Conservation (phyloP, 306 rosid genomes). For the Vachellia pachyceras region DNA sequence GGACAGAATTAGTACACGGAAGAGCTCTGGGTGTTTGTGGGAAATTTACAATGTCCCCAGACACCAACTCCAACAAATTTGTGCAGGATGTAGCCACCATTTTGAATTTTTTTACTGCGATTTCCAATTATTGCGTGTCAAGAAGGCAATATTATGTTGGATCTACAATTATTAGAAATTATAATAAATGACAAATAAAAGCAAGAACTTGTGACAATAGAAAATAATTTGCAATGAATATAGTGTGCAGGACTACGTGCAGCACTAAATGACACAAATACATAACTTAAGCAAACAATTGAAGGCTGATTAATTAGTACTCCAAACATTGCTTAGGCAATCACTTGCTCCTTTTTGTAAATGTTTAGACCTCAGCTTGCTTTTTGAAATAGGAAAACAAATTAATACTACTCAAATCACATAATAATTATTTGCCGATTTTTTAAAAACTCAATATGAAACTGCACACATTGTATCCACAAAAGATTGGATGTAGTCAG, state of each 20-base stretch:
- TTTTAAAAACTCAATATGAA: too few species aligned
- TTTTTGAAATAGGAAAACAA: constrained; percentile 14
- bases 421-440: background rate
- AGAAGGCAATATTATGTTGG: constrained; percentile 13
- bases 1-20: constrained; percentile 64
- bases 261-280: constrained; percentile 15
- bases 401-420: background rate
- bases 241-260: constrained; percentile 1
- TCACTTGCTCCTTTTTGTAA: too few species aligned
- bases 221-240: constrained; percentile 29
- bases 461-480: too few species aligned
- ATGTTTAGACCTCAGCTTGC: constrained; percentile 4
- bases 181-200: constrained; percentile 21
- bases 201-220: constrained; percentile 39
- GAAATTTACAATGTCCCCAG: constrained; percentile 67
- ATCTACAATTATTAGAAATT: constrained; percentile 23
- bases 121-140: constrained; percentile 28
- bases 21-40: constrained; percentile 62
- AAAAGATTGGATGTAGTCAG: too few species aligned
- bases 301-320: constrained; percentile 20
- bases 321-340: background rate
- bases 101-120: constrained; percentile 36
- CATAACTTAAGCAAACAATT: constrained; percentile 10
- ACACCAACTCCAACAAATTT: constrained; percentile 71
- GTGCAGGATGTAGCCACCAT: constrained; percentile 78